Conservation (phyloP, 768 basidiomycete species). For the Psilocybe cubensis region DNA sequence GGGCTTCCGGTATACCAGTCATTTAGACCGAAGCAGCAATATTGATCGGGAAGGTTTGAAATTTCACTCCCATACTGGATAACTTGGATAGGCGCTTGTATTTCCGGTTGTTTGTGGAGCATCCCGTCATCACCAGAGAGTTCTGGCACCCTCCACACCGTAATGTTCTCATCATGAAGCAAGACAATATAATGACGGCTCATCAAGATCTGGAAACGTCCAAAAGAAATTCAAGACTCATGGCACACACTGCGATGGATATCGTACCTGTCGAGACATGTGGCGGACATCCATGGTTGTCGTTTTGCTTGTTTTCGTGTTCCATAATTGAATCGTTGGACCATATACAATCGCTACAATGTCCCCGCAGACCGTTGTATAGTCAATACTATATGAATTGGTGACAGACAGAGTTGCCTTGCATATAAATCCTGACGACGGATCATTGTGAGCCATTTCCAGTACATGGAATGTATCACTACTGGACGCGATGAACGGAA, state of each 20-base stretch:
- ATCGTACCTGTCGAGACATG: constrained; percentile 10
- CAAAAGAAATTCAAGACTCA: background rate
- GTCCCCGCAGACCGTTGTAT: constrained; percentile 14
- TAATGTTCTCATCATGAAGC: constrained; percentile 2
- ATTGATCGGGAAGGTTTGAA: background rate
- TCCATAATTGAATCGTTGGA: constrained; percentile 14
- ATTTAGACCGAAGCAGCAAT: constrained; percentile 12
- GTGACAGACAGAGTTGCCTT: constrained; percentile 1
- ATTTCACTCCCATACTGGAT: background rate
- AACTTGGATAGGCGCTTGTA: background rate
- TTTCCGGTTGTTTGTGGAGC: background rate
- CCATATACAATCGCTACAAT: constrained; percentile 11
- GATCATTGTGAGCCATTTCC: constrained; percentile 10
- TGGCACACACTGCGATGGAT: background rate
- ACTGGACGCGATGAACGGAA: too few species aligned
- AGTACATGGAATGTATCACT: constrained; percentile 1
- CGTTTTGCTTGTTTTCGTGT: constrained; percentile 12
- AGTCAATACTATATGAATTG: background rate
- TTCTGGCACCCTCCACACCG: constrained; percentile 16
- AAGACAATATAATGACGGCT: constrained; percentile 7
- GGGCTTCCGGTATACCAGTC: constrained; percentile 20
- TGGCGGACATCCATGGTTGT: constrained; percentile 8
- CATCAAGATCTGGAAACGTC: constrained; percentile 15
- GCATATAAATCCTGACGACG: background rate
- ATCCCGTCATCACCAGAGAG: background rate